Base-by-base conservation (phyloP, 176 grass and related monocot genomes). In the Elaeis guineensis region DNA sequence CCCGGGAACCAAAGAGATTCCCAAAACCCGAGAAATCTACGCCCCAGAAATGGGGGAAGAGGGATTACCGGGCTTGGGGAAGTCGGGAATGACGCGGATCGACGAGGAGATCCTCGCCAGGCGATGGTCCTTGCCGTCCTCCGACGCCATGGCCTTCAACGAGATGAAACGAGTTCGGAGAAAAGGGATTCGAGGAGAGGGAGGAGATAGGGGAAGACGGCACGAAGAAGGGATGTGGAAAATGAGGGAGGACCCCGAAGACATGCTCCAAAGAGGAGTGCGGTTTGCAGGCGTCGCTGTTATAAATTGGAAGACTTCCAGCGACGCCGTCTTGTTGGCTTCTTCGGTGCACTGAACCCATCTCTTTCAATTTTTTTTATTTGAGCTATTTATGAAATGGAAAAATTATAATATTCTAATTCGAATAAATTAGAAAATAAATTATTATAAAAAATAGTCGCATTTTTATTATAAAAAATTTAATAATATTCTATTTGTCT, bases 81-180 rank as follows among this genome's bases (percentile, higher is more conserved):
- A 97, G 72, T 97, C 73, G 19, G 76, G 84, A 69, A 97, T 97
- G 69, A 89, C 84, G 75, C 93, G 83, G 76, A 98, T 98, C 62
- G 84, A 69, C 48, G 80, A 62, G 15, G 87, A 73, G 76, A 98
- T 92, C 69, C 77, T 62, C 62, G 59, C 57, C 51, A 98, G 55
- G 76, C 93, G 87, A 58, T 20, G 74, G 55, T 98, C 84, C 9
- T 52, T 39, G 17, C 20, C 20, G 54, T 28, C 52, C 3, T 68
- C 52, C n/a, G 68, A 67, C 14, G 74, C 77, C 90, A 84, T 86
- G 57, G 17, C 64, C 54, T 56, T 56, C 8, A 56, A 56, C 54
- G 21, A 56, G 54, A 56, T 4, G 19, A 56, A 56, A 51, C 51
- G n/a, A 66, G 30, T 6, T 51, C 21, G 21, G 23, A 55, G 48